Conservation (phyloP, 768 basidiomycete genomes). For the Hypholoma sublateritium region DNA sequence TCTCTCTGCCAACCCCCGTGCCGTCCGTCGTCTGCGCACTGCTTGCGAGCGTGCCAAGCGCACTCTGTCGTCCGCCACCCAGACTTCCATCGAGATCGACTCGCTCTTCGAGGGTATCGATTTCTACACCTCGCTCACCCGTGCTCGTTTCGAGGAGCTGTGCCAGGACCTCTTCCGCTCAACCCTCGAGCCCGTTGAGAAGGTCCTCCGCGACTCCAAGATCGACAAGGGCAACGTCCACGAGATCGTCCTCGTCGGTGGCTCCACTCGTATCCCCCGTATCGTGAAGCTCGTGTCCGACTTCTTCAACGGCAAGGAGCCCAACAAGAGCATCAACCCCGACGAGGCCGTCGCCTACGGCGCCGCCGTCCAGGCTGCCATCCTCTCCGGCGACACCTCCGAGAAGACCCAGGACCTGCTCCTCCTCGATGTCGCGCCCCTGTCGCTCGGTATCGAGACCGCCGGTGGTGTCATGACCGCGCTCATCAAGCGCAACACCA, state of each 20-base stretch:
- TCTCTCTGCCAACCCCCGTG: conserved; percentile 96
- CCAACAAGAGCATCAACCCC: conserved; percentile 99
- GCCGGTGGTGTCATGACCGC: conserved; percentile 99
- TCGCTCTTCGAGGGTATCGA: conserved; percentile 97
- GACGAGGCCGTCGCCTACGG: conserved; percentile 99
- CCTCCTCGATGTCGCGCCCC: conserved; percentile 89
- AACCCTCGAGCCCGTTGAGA: conserved; percentile 94
- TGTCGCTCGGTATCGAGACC: conserved; percentile 95
- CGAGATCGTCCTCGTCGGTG: conserved; percentile 97
- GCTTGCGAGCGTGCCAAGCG: conserved; percentile 99
- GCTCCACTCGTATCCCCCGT: conserved; percentile 97
- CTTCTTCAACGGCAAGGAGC: conserved; percentile 98
- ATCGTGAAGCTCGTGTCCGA: conserved; percentile 97
- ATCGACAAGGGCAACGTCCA: conserved; percentile 95
- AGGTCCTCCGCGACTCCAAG: conserved; percentile 96
- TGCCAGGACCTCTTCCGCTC: conserved; percentile 94
- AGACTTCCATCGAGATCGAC: conserved; percentile 99
- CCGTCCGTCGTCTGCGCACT: conserved; percentile 90
- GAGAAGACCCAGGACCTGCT: conserved; percentile 97
- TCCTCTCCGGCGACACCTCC: conserved; percentile 95
- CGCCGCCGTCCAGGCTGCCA: conserved; percentile 98
- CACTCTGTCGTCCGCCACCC: conserved; percentile 95
- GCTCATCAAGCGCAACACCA: conserved; percentile 98
- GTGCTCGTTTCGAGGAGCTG: conserved; percentile 96
- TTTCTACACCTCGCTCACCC: conserved; percentile 97